Conservation (phyloP, 148 eudicot genomes). For the Vaccinium vitisidaea region DNA sequence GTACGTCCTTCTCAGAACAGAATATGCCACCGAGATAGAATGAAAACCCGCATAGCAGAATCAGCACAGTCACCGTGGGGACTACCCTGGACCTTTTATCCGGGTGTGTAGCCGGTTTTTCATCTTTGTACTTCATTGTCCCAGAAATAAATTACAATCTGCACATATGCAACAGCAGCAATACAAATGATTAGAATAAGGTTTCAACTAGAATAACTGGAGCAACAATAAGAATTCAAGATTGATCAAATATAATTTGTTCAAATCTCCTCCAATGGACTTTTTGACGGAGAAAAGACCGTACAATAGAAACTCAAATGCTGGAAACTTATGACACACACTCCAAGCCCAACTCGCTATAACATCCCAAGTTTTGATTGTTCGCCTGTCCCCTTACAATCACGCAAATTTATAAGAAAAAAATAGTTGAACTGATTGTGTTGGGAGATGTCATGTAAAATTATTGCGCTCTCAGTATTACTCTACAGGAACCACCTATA, state of each 20-base stretch:
- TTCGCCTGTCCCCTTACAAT: neutral
- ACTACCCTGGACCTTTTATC: constrained; percentile 57
- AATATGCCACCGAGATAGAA: constrained; percentile 88
- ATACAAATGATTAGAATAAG: neutral
- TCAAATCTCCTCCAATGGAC: neutral
- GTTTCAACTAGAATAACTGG: neutral
- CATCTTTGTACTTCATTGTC: constrained; percentile 77
- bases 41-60: constrained; percentile 76
- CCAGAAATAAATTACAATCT: constrained; percentile 31
- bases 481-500: neutral
- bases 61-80: constrained; percentile 44
- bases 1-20: constrained; percentile 46
- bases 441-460: neutral
- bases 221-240: neutral
- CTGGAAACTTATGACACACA: neutral
- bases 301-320: neutral
- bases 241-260: too few relatives aligned
- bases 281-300: neutral
- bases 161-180: constrained; percentile 13
- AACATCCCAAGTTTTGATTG: neutral
- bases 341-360: neutral
- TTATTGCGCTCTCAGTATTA: neutral
- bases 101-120: constrained; percentile 41
- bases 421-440: neutral
- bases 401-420: neutral